phyloP scores from a whole-genome alignment of 306 rosid genomes.

The Biancaea sappan region DNA sequence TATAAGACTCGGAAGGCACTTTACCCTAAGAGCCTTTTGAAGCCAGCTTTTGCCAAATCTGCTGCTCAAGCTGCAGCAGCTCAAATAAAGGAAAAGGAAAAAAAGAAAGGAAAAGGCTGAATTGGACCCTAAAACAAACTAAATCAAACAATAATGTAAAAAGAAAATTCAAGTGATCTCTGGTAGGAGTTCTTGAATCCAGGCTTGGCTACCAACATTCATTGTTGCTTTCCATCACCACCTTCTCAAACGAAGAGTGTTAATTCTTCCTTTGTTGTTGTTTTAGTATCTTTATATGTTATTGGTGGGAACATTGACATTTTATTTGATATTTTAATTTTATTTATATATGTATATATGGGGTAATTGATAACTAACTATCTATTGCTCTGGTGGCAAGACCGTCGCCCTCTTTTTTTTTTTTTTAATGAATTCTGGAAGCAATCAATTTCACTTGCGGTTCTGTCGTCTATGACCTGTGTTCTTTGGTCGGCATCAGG shows the following conservation, averaged over 20 bases:
- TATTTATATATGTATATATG: not conserved
- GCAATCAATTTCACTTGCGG: slow-evolving; percentile 3
- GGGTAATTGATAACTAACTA: not conserved
- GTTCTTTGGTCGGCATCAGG: slow-evolving; percentile 27
- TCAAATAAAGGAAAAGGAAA: slow-evolving; percentile 31
- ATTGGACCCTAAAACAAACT: not conserved
- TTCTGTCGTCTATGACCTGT: slow-evolving; percentile 22
- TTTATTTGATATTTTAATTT: not conserved
- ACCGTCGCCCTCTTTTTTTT: slow-evolving; percentile 11
- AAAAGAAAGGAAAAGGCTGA: not conserved
- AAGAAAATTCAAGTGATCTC: slow-evolving; percentile 43
- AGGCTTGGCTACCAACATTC: slow-evolving; percentile 10
- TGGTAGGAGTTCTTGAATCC: slow-evolving; percentile 30
- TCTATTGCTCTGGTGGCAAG: slow-evolving; percentile 23
- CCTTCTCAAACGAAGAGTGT: slow-evolving; percentile 1
- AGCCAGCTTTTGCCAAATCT: slow-evolving; percentile 74
- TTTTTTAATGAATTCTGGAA: slow-evolving; percentile 31
- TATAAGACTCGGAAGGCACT: slow-evolving; percentile 79
- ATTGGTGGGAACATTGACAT: slow-evolving; percentile 22
- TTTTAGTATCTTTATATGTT: not conserved
- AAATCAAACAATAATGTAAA: slow-evolving; percentile 45
- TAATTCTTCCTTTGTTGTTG: not conserved
- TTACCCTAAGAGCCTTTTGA: slow-evolving; percentile 74
- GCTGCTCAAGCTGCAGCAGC: slow-evolving; percentile 75
- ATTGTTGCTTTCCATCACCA: slow-evolving; percentile 3